phyloP scores from a whole-genome alignment of 306 rosid species.

The Gleditsia sinensis region DNA sequence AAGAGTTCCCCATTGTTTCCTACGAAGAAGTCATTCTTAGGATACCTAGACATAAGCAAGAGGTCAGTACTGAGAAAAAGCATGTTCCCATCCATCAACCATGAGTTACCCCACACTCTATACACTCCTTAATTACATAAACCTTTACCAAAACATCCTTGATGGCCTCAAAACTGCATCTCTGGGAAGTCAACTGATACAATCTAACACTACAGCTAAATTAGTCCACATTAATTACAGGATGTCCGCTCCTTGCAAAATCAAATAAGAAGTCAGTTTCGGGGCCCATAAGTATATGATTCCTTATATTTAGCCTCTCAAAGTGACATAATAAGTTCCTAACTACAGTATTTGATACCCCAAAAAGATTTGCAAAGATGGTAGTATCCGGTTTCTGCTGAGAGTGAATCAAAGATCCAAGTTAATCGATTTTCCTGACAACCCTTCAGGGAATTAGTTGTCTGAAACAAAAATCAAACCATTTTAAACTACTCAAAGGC shows the following conservation, averaged over 20 bases:
- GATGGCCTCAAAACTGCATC: constrained; percentile 40
- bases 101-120: constrained; percentile 54
- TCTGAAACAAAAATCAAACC: constrained; percentile 96
- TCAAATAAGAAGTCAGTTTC: constrained; percentile 68
- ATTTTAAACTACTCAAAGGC: constrained; percentile 67
- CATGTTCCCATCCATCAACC: constrained; percentile 68
- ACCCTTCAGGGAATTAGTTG: constrained; percentile 66
- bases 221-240: constrained; percentile 59
- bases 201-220: constrained; percentile 52
- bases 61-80: constrained; percentile 52
- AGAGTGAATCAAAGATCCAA: constrained; percentile 60
- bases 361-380: constrained; percentile 61
- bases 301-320: constrained; percentile 73
- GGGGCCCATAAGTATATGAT: constrained; percentile 62
- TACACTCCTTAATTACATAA: constrained; percentile 54
- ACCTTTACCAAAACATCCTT: constrained; percentile 57
- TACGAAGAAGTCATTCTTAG: constrained; percentile 40
- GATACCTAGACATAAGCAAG: constrained; percentile 37
- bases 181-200: constrained; percentile 46
- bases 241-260: constrained; percentile 83
- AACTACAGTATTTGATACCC: constrained; percentile 46
- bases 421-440: constrained; percentile 58
- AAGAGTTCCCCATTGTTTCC: constrained; percentile 62
- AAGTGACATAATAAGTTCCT: constrained; percentile 84
- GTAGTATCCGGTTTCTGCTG: constrained; percentile 49